Conservation (phyloP, 2,329 filamentous ascomycete genomes). For the Phialophora chinensis region DNA sequence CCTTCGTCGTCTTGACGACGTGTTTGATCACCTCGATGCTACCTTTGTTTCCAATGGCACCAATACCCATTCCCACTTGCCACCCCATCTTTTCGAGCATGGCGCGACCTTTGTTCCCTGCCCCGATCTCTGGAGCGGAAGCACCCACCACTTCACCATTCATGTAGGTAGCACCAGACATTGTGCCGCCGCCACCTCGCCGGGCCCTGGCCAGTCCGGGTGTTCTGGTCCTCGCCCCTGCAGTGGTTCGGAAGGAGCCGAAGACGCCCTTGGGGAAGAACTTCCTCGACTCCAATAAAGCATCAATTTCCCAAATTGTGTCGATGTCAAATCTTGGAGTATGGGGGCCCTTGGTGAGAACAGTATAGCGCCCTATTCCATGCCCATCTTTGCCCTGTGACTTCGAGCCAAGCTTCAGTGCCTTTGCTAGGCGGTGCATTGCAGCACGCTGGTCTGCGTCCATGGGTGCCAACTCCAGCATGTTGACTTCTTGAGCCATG, state of each 20-base stretch:
- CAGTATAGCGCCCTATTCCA: constrained; percentile 74
- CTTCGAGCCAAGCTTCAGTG: constrained; percentile 80
- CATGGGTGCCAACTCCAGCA: constrained; percentile 79
- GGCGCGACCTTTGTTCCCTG: constrained; percentile 79
- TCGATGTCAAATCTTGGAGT: constrained; percentile 68
- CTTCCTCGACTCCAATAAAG: constrained; percentile 36
- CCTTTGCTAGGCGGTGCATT: constrained; percentile 78
- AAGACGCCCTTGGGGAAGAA: constrained; percentile 36
- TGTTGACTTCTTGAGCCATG: constrained; percentile 36
- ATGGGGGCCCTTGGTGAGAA: constrained; percentile 73
- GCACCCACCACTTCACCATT: constrained; percentile 90
- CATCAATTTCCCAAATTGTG: constrained; percentile 55
- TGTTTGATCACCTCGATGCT: constrained; percentile 85
- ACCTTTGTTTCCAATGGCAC: constrained; percentile 81
- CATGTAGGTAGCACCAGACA: constrained; percentile 64
- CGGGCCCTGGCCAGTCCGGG: constrained; percentile 40
- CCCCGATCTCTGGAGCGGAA: constrained; percentile 80
- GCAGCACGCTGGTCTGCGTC: constrained; percentile 75
- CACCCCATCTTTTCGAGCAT: constrained; percentile 99
- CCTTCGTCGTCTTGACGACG: constrained; percentile 83
- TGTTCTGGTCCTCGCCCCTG: constrained; percentile 12
- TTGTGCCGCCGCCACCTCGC: constrained; percentile 48
- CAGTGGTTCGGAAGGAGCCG: constrained; percentile 21
- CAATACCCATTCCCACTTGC: constrained; percentile 83
- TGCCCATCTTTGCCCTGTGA: constrained; percentile 77